Conservation (phyloP, 148 eudicot species). For the Selenicereus undatus region DNA sequence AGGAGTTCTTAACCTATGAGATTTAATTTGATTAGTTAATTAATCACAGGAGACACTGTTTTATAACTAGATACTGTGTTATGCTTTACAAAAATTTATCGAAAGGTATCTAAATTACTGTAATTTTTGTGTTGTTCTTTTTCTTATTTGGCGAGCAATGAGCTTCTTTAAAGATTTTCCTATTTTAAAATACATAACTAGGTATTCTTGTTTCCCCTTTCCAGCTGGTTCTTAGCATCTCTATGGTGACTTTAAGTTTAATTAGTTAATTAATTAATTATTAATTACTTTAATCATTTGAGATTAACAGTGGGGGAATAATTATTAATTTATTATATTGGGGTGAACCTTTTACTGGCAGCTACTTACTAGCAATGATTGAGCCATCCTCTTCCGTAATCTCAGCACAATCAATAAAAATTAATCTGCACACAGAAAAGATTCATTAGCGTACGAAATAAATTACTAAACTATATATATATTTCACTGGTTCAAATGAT, state of each 20-base stretch:
- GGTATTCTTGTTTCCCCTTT: not conserved
- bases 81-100: no score
- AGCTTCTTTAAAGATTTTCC: not conserved
- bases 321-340: not conserved
- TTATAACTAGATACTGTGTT: slow-evolving; percentile 1
- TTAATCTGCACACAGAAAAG: not conserved
- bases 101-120: no score
- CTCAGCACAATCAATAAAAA: not conserved
- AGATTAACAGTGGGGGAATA: not conserved
- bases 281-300: not conserved
- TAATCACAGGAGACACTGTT: not conserved
- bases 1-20: slow-evolving; percentile 9
- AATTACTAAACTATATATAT: no score
- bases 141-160: not conserved
- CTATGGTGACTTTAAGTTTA: not conserved
- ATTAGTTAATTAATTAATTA: not conserved
- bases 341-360: not conserved
- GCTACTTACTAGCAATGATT: not conserved
- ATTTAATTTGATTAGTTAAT: slow-evolving; percentile 3
- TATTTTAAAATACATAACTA: no score
- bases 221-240: not conserved
- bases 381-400: not conserved
- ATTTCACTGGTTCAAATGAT: no score
- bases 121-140: not conserved
- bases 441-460: not conserved